Percentiles rank a stretch among this genome's conserved stretches.
Evolutionary conservation across 2,329 filamentous ascomycete species (phyloP).

Genomic region (Arachnomyces sp.): DNA sequence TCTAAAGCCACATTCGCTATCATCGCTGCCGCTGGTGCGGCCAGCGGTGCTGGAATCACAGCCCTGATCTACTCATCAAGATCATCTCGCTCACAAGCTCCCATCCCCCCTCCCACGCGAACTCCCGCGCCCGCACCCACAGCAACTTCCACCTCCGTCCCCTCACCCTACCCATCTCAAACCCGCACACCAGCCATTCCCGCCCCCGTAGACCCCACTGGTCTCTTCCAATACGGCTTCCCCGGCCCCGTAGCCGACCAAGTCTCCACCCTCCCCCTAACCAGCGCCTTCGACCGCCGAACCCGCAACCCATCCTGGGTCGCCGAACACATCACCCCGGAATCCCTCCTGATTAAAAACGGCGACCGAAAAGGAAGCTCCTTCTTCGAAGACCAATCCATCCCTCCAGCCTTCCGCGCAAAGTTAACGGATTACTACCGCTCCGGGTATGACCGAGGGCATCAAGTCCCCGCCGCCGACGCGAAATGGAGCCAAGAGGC

Average conservation of each 20-base stretch:
- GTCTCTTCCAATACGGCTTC: conserved; percentile 80
- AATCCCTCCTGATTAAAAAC: conserved; percentile 63
- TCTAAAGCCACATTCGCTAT: conserved; percentile 69
- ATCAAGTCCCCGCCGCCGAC: conserved; percentile 94
- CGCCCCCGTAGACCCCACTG: conserved; percentile 60
- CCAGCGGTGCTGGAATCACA: conserved; percentile 66
- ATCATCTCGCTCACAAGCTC: conserved; percentile 40
- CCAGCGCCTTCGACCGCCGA: conserved; percentile 84
- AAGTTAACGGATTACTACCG: conserved; percentile 90
- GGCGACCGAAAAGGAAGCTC: conserved; percentile 76
- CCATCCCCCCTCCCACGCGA: conserved; percentile 21
- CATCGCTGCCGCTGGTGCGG: conserved; percentile 67
- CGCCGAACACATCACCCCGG: conserved; percentile 88
- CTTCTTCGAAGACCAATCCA: conserved; percentile 71
- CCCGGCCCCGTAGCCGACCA: conserved; percentile 83
- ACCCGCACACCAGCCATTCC: conserved; percentile 19
- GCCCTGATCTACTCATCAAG: conserved; percentile 57
- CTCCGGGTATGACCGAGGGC: conserved; percentile 88
- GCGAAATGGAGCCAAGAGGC: conserved; percentile 89
- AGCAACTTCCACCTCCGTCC: conserved; percentile 19
- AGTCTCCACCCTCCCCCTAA: conserved; percentile 63
- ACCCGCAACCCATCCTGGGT: conserved; percentile 91
- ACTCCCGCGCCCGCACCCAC: conserved; percentile 29
- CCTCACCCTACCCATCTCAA: conserved; percentile 15
- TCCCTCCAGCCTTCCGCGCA: conserved; percentile 82